Percentiles rank a stretch among this genome's conserved stretches.
These are phyloP conservation scores for Beauveria medogensis DNA, from an alignment of 2,329 filamentous ascomycete genomes.

Conservation along the genomic window DNA sequence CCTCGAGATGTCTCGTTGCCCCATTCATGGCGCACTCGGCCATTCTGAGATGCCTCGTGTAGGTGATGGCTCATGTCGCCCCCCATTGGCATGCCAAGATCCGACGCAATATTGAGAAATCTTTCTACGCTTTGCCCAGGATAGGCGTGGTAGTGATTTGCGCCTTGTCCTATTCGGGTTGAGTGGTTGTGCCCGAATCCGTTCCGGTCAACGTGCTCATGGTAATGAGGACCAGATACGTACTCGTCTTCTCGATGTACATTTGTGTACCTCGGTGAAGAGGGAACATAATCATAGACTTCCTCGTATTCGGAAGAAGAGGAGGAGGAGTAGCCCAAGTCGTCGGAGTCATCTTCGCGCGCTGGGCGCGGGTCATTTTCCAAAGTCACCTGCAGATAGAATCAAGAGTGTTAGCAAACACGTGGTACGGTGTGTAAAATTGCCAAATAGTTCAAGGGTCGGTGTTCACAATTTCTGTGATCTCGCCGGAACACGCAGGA, in stretches of 20 bases:
- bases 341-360: slow-evolving; percentile 13
- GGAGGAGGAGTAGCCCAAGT: background rate
- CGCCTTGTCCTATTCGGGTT: slow-evolving; percentile 20
- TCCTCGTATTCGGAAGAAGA: no score
- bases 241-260: slow-evolving; percentile 22
- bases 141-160: slow-evolving; percentile 24
- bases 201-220: slow-evolving; percentile 39
- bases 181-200: slow-evolving; percentile 33
- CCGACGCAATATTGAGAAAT: slow-evolving; percentile 37
- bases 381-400: slow-evolving; percentile 35
- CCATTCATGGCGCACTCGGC: slow-evolving; percentile 24
- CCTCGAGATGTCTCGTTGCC: slow-evolving; percentile 33
- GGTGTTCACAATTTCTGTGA: slow-evolving; percentile 71
- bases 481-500: slow-evolving; percentile 68
- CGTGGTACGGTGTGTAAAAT: no score
- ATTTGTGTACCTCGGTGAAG: slow-evolving; percentile 3
- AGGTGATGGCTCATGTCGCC: background rate
- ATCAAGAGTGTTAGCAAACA: background rate
- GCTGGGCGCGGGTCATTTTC: slow-evolving; percentile 56
- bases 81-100: slow-evolving; percentile 20
- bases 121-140: slow-evolving; percentile 31
- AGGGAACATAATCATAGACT: no score
- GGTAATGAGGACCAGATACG: slow-evolving; percentile 52
- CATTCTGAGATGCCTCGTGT: background rate
- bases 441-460: background rate